These are phyloP conservation scores for Cryptosporidium meleagridis DNA, from an alignment of 169 alveolate species.

Conservation along the genomic window DNA sequence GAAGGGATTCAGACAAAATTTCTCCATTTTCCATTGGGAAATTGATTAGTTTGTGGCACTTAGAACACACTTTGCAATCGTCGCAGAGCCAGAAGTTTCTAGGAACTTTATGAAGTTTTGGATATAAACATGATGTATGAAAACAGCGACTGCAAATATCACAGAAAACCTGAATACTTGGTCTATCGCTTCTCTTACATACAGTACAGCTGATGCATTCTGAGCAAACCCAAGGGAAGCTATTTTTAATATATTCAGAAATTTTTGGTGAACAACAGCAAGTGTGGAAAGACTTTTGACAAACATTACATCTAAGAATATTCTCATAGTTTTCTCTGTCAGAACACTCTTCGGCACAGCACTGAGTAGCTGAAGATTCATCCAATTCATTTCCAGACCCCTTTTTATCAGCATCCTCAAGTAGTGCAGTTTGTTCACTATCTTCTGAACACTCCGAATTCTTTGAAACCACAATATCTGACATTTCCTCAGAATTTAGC, in stretches of 20 bases:
- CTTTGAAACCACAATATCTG: neutral
- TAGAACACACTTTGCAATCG: conserved; percentile 50
- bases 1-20: conserved; percentile 14
- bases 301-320: conserved; percentile 24
- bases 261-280: conserved; percentile 41
- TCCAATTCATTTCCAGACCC: neutral
- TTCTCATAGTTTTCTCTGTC: neutral
- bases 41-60: conserved; percentile 16
- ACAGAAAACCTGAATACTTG: conserved; percentile 47
- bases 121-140: conserved; percentile 49
- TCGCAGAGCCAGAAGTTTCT: conserved; percentile 29
- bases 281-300: conserved; percentile 35
- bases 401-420: neutral
- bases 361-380: neutral
- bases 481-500: neutral
- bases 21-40: conserved; percentile 17
- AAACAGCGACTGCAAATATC: conserved; percentile 43
- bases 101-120: conserved; percentile 33
- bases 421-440: neutral
- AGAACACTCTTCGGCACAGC: conserved; percentile 5
- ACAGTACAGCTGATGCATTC: conserved; percentile 20
- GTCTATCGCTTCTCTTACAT: conserved; percentile 9
- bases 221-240: conserved; percentile 50
- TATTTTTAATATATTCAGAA: neutral
- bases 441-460: neutral